Base-by-base conservation (phyloP, 805 yeast genomes). In the Nakazawaea populi region DNA sequence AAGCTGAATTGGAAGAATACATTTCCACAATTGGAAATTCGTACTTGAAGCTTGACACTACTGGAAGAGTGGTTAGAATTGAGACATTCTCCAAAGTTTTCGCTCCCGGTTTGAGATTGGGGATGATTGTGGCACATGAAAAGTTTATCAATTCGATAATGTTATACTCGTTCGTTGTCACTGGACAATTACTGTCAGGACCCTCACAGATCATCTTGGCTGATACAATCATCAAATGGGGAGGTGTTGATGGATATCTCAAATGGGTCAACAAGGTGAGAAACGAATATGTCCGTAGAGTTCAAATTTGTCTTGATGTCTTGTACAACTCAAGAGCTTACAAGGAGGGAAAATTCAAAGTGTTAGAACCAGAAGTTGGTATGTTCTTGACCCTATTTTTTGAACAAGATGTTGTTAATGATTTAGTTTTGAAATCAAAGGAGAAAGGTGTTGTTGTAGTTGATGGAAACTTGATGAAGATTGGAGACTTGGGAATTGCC, bases 391-490 rank as follows among this genome's bases (percentile, higher is more conserved):
- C 55, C 72, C 71, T 3, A 48, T 53, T 43, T 29, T 50, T 46
- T 36, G 46, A 52, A 12, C 49, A 48, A 9, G 51, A 47, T 36
- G 66, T 63, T 6, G 57, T 62, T 10, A 67, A 72, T 46, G 65
- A 82, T 47, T 72, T 72, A 55, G 68, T 70, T 18, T 18, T 18
- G 56, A 71, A 73, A 51, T 63, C 74, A 49, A 44, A 71, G 8
- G 68, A 73, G 40, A 65, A 70, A 52, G 89, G 89, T 42, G 79
- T 83, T 24, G 70, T 67, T 10, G 77, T 76, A 18, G 84, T 84
- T 18, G 70, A 73, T 38, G 89, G 88, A 40, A 64, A 74, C 41
- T 76, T 74, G 51, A 79, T 85, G 87, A 75, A 82, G 5, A 71
- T 79, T 29, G 52, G 49, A 5, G 45, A 44, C 2, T 49, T 49